Evolutionary conservation across 768 basidiomycete species (phyloP), one percentile per base, ranked within the genome.

Genomic region (Boletus tomentosulus): DNA sequence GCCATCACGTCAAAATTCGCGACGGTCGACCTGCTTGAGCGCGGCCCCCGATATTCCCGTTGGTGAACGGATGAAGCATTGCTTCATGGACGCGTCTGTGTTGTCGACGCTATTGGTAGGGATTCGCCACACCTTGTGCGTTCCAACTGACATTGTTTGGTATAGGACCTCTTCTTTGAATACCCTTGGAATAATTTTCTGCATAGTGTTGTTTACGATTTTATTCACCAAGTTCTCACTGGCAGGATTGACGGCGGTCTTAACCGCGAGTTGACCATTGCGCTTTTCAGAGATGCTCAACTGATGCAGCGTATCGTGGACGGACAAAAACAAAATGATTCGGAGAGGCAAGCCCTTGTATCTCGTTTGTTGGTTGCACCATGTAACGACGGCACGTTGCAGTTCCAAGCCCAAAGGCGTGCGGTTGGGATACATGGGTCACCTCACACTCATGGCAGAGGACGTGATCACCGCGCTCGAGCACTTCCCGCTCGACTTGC

Each of bases 181-280:
- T 97, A 87, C 63, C 94, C 95, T 1, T 92, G 91, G 87, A 98
- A 99, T 72, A 98, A 98, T 67, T 98, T 98, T 69, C 73, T 98
- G 30, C 97, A 99, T 67, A 93, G 91, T 63, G 87, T 94, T 30
- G 92, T 97, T 16, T 98, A 98, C 66, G 97, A 99, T 67, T 76
- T 97, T 54, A 78, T 98, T 1, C 97, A 98, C 66, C 97, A 98
- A 69, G 86, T 98, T 43, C 78, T 99, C 51, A 95, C 90, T 2
- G 95, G 93, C 13, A 82, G 85, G 25, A 80, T 94, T 22, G 89
- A 93, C 15, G 76, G 77, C n/a, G 86, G 90, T 4, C 78, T 83
- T 48, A 97, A 97, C 63, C 83, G 91, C 53, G 87, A 94, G 59
- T 78, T 98, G 31, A 85, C 86, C 22, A 73, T 95, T 8, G 78